Evolutionary conservation across 805 yeast species (phyloP).

Genomic region (Wickerhamiella brachini): DNA sequence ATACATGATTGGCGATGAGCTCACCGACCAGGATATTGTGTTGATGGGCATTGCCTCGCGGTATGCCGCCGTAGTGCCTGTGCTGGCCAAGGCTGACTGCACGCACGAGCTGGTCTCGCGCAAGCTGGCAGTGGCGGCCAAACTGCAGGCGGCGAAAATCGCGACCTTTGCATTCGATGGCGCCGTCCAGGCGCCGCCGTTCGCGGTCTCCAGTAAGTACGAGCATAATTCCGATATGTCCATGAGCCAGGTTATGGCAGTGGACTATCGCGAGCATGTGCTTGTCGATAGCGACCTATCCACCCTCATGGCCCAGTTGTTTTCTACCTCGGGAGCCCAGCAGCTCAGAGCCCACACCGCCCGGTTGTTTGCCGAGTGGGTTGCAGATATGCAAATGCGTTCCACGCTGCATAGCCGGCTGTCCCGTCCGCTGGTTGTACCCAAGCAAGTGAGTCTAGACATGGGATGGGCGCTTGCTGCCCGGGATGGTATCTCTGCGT

Average conservation of each 20-base stretch:
- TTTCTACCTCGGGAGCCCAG: conserved; percentile 1
- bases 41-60: conserved; percentile 2
- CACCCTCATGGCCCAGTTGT: conserved; percentile 2
- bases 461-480: neutral
- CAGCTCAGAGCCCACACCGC: conserved; percentile 2
- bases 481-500: neutral
- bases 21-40: conserved; percentile 3
- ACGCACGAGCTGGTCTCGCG: conserved; percentile 3
- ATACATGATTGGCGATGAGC: conserved; percentile 4
- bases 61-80: conserved; percentile 6
- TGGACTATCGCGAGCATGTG: conserved; percentile 8
- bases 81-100: conserved; percentile 5
- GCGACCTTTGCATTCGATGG: neutral
- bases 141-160: neutral
- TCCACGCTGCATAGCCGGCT: conserved; percentile 3
- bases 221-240: conserved; percentile 11
- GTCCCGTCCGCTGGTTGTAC: conserved; percentile 2
- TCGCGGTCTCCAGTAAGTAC: conserved; percentile 3
- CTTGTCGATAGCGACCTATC: conserved; percentile 8
- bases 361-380: conserved; percentile 4
- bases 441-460: conserved; percentile 1
- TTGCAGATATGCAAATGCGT: conserved; percentile 1
- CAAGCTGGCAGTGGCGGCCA: neutral
- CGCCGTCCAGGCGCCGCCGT: neutral
- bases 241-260: conserved; percentile 10